phyloP scores from a whole-genome alignment of 1,284 basidiomycete genomes.

The Ustilago hordei region DNA sequence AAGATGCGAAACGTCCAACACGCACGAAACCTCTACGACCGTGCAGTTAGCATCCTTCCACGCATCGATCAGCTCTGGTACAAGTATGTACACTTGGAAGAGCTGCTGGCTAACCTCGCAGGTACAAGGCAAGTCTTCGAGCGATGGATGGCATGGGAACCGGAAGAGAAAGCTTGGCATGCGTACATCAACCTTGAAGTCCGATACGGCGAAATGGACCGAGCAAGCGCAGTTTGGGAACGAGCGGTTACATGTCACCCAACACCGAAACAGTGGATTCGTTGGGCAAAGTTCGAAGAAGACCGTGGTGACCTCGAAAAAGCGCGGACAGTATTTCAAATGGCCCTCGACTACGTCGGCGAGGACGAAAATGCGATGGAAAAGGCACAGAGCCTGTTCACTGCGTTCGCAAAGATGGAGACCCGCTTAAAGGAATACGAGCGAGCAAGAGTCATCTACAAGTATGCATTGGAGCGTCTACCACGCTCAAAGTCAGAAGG shows the following conservation, averaged over 20 bases:
- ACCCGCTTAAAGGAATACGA: conserved; percentile 94
- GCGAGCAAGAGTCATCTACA: conserved; percentile 95
- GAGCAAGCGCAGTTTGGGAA: conserved; percentile 93
- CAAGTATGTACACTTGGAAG: conserved; percentile 98
- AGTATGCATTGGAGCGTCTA: conserved; percentile 91
- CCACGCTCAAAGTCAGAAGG: conserved; percentile 88
- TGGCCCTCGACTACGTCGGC: conserved; percentile 94
- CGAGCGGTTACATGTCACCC: conserved; percentile 93
- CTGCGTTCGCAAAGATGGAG: conserved; percentile 98
- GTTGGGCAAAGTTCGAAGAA: conserved; percentile 96
- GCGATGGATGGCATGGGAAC: conserved; percentile 99
- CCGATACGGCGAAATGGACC: conserved; percentile 89
- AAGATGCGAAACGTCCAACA: conserved; percentile 97
- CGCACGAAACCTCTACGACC: conserved; percentile 94
- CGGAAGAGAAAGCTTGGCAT: conserved; percentile 99
- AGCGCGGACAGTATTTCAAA: conserved; percentile 94
- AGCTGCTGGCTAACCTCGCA: conserved; percentile 92
- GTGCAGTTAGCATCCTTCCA: conserved; percentile 93
- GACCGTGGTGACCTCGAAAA: conserved; percentile 84
- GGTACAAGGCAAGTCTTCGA: conserved; percentile 98
- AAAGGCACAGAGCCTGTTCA: conserved; percentile 95
- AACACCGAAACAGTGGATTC: conserved; percentile 94
- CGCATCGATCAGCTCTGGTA: conserved; percentile 90
- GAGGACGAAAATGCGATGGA: conserved; percentile 97
- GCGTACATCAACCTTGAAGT: conserved; percentile 97